phyloP scores from a whole-genome alignment of 2,329 filamentous ascomycete genomes.

The Penicillium sp. region DNA sequence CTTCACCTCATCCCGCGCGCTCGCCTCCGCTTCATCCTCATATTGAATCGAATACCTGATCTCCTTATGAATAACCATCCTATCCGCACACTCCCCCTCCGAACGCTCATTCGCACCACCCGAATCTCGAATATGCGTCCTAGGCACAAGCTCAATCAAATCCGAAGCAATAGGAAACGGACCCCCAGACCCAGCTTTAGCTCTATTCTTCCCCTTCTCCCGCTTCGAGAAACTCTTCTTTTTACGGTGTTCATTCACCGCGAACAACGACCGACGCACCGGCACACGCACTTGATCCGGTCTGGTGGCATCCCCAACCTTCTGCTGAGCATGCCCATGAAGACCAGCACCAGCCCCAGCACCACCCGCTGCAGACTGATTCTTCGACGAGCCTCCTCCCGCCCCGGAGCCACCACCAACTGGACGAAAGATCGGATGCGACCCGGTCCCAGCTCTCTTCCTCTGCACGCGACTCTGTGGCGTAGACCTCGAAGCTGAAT shows the following conservation, averaged over 20 bases:
- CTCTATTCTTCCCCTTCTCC: constrained; percentile 5
- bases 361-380: neutral
- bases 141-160: constrained; percentile 20
- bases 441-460: constrained; percentile 1
- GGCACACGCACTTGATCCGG: neutral
- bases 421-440: neutral
- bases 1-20: constrained; percentile 8
- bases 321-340: neutral
- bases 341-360: constrained; percentile 1
- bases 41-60: constrained; percentile 32
- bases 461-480: neutral
- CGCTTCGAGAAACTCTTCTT: neutral
- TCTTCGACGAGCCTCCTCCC: neutral
- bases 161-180: constrained; percentile 5
- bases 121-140: constrained; percentile 4
- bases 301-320: neutral
- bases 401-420: neutral
- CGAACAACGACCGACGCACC: constrained; percentile 16
- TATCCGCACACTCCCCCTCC: constrained; percentile 14
- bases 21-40: constrained; percentile 20
- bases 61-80: constrained; percentile 37
- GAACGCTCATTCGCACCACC: constrained; percentile 15
- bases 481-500: constrained; percentile 11
- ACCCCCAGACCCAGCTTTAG: neutral
- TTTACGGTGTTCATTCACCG: constrained; percentile 2